phyloP scores from a whole-genome alignment of 2,329 filamentous ascomycete species.

The Calonectria montana region DNA sequence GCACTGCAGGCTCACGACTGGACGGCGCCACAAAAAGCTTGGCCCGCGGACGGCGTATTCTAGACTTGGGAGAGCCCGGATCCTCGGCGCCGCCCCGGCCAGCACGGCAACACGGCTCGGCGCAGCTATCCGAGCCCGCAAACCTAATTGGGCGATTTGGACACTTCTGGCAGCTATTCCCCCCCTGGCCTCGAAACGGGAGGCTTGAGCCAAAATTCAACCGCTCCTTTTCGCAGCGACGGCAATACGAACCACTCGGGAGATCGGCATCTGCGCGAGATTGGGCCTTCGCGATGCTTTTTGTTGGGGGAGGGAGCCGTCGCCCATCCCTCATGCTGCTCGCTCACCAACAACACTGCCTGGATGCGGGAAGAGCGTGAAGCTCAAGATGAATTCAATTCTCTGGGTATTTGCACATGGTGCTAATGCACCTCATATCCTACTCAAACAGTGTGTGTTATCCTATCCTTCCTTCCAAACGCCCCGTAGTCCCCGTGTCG shows the following conservation, averaged over 20 bases:
- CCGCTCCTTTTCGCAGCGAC: neutral
- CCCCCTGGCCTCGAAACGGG: neutral
- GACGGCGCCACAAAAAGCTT: neutral
- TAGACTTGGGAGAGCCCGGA: neutral
- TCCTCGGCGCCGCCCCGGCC: neutral
- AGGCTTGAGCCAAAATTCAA: neutral
- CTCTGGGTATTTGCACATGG: neutral
- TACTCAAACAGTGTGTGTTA: neutral
- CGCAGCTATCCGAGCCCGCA: conserved; percentile 1
- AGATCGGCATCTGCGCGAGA: neutral
- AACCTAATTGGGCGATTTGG: neutral
- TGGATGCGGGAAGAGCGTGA: neutral
- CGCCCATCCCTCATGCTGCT: neutral
- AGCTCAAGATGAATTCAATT: neutral
- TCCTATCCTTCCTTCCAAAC: neutral
- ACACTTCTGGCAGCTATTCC: neutral
- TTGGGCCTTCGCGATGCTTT: neutral
- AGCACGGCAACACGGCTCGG: neutral
- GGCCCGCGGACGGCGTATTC: neutral
- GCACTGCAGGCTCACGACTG: neutral
- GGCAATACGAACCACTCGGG: neutral
- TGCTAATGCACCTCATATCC: neutral
- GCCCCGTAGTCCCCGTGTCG: neutral
- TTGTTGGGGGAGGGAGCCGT: neutral
- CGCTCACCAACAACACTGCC: neutral